Conservation (phyloP, 768 basidiomycete genomes). For the Cystofilobasidium macerans region DNA sequence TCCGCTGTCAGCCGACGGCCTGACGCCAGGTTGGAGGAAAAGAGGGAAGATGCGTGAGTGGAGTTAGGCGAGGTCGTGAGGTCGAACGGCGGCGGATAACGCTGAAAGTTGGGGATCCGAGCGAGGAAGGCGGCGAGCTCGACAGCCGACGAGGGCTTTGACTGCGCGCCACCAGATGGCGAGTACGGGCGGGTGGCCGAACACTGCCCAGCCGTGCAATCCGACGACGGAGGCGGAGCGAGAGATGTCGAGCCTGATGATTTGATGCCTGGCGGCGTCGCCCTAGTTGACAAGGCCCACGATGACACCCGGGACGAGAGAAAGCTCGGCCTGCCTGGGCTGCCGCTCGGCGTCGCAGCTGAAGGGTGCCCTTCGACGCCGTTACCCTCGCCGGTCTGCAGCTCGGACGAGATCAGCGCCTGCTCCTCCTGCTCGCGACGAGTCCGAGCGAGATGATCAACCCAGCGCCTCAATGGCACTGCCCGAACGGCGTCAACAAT, state of each 20-base stretch:
- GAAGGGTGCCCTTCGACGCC: not conserved
- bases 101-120: slow-evolving; percentile 2
- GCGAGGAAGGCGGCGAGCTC: not conserved
- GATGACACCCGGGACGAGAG: not conserved
- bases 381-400: not conserved
- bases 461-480: not conserved
- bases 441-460: not conserved
- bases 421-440: too few species aligned
- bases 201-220: not conserved
- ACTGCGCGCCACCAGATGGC: not conserved
- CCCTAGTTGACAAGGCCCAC: too few species aligned
- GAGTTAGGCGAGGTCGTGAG: not conserved
- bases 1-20: not conserved
- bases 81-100: not conserved
- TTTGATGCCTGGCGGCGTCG: too few species aligned
- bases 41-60: too few species aligned
- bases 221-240: too few species aligned
- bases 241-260: too few species aligned
- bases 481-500: not conserved
- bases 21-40: too few species aligned
- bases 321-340: not conserved
- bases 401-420: too few species aligned
- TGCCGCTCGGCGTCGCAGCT: too few species aligned
- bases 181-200: not conserved
- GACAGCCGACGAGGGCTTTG: too few species aligned